A percentile compares a stretch with the other conserved stretches of the same genome.
These are phyloP conservation scores for Mucor plumbeus DNA, from an alignment of 371 early-diverging fungal species.

Conservation along the genomic window DNA sequence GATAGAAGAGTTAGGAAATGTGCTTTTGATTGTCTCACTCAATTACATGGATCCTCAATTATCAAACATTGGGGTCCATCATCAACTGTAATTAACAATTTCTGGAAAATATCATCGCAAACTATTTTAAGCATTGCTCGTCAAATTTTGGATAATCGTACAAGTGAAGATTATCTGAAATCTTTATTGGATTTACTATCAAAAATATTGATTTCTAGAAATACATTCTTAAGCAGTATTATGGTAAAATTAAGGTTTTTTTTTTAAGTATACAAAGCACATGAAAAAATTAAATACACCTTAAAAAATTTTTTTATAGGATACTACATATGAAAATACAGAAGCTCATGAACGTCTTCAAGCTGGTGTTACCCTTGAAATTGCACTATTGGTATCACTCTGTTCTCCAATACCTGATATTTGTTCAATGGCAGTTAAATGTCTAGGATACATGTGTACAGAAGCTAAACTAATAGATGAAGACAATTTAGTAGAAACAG, in stretches of 20 bases:
- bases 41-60: slow-evolving; percentile 55
- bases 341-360: slow-evolving; percentile 67
- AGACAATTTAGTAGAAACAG: slow-evolving; percentile 24
- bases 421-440: slow-evolving; percentile 57
- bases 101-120: slow-evolving; percentile 67
- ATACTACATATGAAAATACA: slow-evolving; percentile 50
- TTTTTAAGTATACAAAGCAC: neutral
- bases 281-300: neutral
- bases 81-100: slow-evolving; percentile 52
- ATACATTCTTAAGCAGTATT: slow-evolving; percentile 58
- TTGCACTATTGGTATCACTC: slow-evolving; percentile 71
- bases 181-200: slow-evolving; percentile 62
- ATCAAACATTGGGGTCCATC: slow-evolving; percentile 66
- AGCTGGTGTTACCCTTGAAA: slow-evolving; percentile 71
- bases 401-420: slow-evolving; percentile 78
- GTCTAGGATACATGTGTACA: slow-evolving; percentile 60
- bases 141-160: slow-evolving; percentile 53
- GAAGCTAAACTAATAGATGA: slow-evolving; percentile 65
- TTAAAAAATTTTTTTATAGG: slow-evolving; percentile 28
- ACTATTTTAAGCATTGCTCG: slow-evolving; percentile 46
- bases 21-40: slow-evolving; percentile 68
- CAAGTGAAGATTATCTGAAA: slow-evolving; percentile 53
- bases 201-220: slow-evolving; percentile 65
- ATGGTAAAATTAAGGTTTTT: slow-evolving; percentile 21
- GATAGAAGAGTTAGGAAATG: slow-evolving; percentile 60